Base-by-base conservation (phyloP, 2,329 filamentous ascomycete species). In the Colletotrichum liriopes region DNA sequence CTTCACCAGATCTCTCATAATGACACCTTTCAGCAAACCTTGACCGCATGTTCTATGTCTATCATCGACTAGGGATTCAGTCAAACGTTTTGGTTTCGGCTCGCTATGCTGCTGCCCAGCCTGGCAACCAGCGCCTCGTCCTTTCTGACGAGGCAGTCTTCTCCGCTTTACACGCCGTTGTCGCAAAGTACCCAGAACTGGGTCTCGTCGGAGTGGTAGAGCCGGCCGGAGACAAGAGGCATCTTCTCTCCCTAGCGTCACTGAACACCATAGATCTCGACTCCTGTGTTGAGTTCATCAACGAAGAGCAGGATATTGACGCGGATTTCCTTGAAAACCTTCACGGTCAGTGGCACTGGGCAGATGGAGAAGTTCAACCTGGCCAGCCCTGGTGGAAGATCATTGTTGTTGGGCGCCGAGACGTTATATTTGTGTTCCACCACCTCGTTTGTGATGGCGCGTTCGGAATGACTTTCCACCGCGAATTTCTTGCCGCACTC, bases 31-130 rank as follows among this genome's bases (percentile, higher is more conserved):
- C 1, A 73, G 71, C 60, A 9, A 60, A 71, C 2, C 67, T 73
- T 0, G 74, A 76, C n/a, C 74, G 75, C 56, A 68, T 76, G 65
- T 76, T 73, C 52, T 75, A 75, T 8, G 29, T 67, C 1, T 74
- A 75, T 3, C 75, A 77, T 14, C 73, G 75, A 2, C 73, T 77
- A 9, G 76, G 76, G 12, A 71, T 76, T 11, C 73, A 75, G 37
- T 76, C 76, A n/a, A 77, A 77, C 26, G 67, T 77, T 9, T 39
- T 76, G 39, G 73, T 77, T 1, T 72, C 76, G 11, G 76, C 75
- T 23, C 62, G 68, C 6, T 77, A 77, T n/a, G 67, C 43, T 41
- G 58, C 72, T 0, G 45, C 64, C 2, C 54, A 52, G 12, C 23
- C 39, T 0, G 58, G 52, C 18, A 29, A n/a, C 16, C 61, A 61